Percentiles rank a stretch among this genome's conserved stretches.
Conservation (phyloP, 257 asterid genomes). For the Echites panduratus region DNA sequence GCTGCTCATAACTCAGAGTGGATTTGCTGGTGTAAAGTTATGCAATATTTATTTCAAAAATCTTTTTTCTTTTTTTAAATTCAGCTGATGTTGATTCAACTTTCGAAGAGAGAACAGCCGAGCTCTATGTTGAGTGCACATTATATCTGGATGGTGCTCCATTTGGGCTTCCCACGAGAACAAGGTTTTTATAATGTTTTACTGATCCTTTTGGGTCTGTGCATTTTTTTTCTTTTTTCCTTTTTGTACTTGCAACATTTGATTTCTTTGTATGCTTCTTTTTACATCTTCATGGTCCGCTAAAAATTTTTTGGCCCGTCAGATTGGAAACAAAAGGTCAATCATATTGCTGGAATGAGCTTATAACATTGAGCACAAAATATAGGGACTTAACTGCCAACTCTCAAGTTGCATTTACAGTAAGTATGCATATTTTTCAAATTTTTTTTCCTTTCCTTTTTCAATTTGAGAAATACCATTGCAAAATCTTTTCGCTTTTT, state of each 20-base stretch:
- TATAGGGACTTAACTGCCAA: slow-evolving; percentile 89
- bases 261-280: not conserved
- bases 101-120: slow-evolving; percentile 67
- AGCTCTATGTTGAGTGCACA: slow-evolving; percentile 76
- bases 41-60: slow-evolving; percentile 10
- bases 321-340: slow-evolving; percentile 85
- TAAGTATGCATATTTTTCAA: slow-evolving; percentile 29
- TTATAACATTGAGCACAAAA: slow-evolving; percentile 86
- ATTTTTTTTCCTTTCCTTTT: not conserved
- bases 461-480: not conserved
- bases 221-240: not conserved
- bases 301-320: slow-evolving; percentile 16
- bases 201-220: not conserved
- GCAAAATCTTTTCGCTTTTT: not conserved
- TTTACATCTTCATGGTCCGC: slow-evolving; percentile 6
- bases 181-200: slow-evolving; percentile 44
- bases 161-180: slow-evolving; percentile 93
- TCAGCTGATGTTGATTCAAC: slow-evolving; percentile 51
- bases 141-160: slow-evolving; percentile 92
- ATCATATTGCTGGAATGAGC: slow-evolving; percentile 88
- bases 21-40: slow-evolving; percentile 1
- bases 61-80: slow-evolving; percentile 13
- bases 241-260: not conserved
- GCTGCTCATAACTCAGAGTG: not conserved
- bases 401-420: slow-evolving; percentile 82